Evolutionary conservation across 768 basidiomycete species (phyloP), one percentile per base, ranked within the genome.

Genomic region (Mycena belliarum): DNA sequence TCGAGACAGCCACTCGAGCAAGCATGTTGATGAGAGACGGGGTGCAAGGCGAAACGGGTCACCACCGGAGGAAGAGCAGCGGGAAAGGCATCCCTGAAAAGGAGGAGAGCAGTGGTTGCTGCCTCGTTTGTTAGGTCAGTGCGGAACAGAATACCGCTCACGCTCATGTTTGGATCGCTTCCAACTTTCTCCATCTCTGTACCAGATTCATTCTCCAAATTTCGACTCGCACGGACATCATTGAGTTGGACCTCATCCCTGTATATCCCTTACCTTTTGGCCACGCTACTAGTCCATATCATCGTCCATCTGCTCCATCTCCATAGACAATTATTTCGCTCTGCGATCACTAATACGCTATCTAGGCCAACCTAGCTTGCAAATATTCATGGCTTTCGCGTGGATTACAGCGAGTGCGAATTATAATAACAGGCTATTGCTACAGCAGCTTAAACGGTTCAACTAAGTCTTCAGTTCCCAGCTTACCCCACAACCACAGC

Each of bases 1-100:
- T 98, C 65, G 97, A 99, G 76, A 90, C 92, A 0, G 97, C 97
- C 29, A 98, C 97, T 12, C 80, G 97, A 42, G 95, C 93, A 43
- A 95, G 93, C 69, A 97, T 98, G 91, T 75, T 98, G 55, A 95
- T 96, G 82, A 81, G 95, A 21, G 94, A 95, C 56, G 90, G 90
- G 3, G 88, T 85, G 24, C 82, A 84, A 9, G 73, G 70, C 65
- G 63, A 73, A 28, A 70, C 65, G 10, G 76, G 75, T 47, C 81
- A 83, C 61, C 82, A 84, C 66, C 72, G 83, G 63, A 73, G 83
- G 68, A 79, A 73, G 69, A 85, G 79, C 63, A 83, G 83, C 42
- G 78, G 77, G n/a, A 77, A 75, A 64, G 67, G 52, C 18, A 67
- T 72, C 5, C 64, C 73, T 24, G 74, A 77, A 43, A 78, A 82